Evolutionary conservation across 345 rosid genomes (phyloP).

Genomic region (Lepidium sativum): DNA sequence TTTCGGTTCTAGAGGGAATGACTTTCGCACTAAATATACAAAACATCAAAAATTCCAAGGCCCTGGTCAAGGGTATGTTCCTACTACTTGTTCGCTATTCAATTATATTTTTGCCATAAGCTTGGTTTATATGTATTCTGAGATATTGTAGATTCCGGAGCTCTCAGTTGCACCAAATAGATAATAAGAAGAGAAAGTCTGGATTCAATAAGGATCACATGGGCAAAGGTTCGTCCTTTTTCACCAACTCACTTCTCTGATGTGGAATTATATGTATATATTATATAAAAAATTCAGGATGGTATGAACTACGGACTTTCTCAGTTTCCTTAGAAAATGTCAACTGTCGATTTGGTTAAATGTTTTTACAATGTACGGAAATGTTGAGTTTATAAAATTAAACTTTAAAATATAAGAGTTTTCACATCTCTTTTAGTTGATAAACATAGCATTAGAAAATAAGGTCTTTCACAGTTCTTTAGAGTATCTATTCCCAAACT

Average conservation of each 20-base stretch:
- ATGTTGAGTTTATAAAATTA: background rate
- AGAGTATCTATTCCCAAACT: background rate
- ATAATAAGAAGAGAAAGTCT: constrained; percentile 43
- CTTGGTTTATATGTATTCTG: constrained; percentile 17
- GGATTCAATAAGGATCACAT: constrained; percentile 29
- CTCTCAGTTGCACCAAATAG: constrained; percentile 36
- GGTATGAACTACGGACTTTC: background rate
- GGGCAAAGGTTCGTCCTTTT: constrained; percentile 45
- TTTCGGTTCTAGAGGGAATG: constrained; percentile 30
- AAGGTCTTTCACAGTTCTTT: background rate
- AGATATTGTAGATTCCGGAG: constrained; percentile 42
- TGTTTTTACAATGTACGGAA: background rate
- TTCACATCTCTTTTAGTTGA: background rate
- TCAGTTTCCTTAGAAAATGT: background rate
- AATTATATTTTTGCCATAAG: background rate
- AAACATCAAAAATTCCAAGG: constrained; percentile 28
- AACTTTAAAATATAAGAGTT: background rate
- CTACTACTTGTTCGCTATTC: background rate
- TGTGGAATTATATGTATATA: background rate
- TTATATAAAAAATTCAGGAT: background rate
- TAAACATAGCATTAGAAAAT: background rate
- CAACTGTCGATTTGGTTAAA: background rate
- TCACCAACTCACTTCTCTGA: background rate
- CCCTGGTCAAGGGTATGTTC: constrained; percentile 38
- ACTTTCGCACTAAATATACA: constrained; percentile 30